phyloP scores from a whole-genome alignment of 352 stramenopile species.

The Globisporangium alternatum region DNA sequence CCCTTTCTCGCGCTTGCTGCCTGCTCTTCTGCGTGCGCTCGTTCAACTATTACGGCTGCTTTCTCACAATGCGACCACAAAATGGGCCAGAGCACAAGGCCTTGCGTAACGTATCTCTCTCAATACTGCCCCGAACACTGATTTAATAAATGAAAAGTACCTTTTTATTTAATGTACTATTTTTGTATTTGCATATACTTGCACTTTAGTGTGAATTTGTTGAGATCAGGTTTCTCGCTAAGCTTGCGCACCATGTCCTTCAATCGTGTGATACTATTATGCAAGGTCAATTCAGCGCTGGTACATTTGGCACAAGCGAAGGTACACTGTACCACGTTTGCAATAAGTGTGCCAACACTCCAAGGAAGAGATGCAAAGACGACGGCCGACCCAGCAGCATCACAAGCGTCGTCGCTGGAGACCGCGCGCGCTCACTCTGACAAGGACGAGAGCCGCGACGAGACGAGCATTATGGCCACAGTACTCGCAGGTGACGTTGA shows the following conservation, averaged over 20 bases:
- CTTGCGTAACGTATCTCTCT: no score
- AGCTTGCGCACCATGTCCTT: no score
- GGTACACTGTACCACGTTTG: slow-evolving; percentile 6
- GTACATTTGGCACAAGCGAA: background rate
- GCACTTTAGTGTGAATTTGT: no score
- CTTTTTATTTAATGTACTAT: no score
- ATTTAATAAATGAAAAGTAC: no score
- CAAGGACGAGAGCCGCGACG: background rate
- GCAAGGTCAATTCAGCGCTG: background rate
- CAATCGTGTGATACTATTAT: background rate
- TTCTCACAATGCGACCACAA: slow-evolving; percentile 14
- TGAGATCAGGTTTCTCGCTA: no score
- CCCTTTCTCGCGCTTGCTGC: slow-evolving; percentile 5
- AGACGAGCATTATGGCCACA: background rate
- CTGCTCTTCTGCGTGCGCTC: background rate
- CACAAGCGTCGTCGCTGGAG: background rate
- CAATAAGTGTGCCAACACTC: background rate
- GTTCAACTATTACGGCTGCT: background rate
- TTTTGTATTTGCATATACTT: no score
- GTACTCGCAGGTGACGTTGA: background rate
- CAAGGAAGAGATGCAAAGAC: slow-evolving; percentile 1
- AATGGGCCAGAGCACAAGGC: background rate
- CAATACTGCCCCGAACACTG: no score
- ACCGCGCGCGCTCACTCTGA: background rate
- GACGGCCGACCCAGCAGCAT: background rate